Percentiles rank a stretch among this genome's conserved stretches.
These are phyloP conservation scores for Usnea hakonensis DNA, from an alignment of 495 filamentous ascomycete genomes.

Conservation along the genomic window DNA sequence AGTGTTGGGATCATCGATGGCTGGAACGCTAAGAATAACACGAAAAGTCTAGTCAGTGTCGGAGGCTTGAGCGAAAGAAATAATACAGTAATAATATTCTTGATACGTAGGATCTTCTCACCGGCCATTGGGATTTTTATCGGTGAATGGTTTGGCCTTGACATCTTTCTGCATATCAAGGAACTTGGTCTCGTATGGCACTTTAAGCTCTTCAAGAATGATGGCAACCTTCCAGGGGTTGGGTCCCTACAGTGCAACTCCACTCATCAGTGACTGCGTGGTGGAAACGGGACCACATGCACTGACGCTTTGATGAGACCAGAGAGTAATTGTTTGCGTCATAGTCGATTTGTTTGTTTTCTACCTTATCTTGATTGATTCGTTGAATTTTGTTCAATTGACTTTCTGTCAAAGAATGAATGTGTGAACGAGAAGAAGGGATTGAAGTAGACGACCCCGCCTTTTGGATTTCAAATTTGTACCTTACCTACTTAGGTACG, in stretches of 20 bases:
- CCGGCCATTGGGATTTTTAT: conserved; percentile 68
- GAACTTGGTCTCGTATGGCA: conserved; percentile 45
- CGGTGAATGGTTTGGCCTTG: conserved; percentile 48
- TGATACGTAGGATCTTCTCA: no score
- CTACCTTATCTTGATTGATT: no score
- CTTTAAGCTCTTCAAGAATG: conserved; percentile 52
- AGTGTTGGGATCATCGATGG: conserved; percentile 62
- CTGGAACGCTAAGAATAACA: conserved; percentile 32
- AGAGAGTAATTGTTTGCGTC: conserved; percentile 41
- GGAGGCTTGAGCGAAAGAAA: conserved; percentile 27
- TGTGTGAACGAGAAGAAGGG: no score
- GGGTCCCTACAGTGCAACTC: conserved; percentile 32
- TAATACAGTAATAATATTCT: no score
- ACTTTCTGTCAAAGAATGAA: no score
- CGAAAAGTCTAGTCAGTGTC: conserved; percentile 6
- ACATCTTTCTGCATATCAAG: conserved; percentile 1
- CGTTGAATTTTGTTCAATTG: no score
- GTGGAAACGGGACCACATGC: not conserved
- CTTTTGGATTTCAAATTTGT: no score
- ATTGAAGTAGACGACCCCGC: no score
- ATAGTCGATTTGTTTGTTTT: no score
- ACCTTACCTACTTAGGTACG: no score
- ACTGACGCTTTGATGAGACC: conserved; percentile 26
- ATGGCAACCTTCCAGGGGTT: conserved; percentile 62
- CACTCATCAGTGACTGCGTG: not conserved